Evolutionary conservation across 768 basidiomycete species (phyloP).

Genomic region (Leccinellum rugosiceps): DNA sequence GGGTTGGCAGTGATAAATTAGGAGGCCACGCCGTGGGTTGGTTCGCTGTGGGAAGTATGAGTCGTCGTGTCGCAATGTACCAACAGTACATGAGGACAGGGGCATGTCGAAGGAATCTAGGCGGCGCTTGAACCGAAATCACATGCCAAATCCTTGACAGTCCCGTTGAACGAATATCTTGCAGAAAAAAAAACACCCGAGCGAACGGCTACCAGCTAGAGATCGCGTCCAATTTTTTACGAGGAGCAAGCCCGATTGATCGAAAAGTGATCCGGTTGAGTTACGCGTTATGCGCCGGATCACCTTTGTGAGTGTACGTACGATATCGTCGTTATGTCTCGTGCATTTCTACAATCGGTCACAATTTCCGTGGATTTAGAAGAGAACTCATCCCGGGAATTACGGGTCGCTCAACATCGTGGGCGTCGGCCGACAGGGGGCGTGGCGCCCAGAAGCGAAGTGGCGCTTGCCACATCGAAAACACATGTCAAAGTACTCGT

Average conservation of each 20-base stretch:
- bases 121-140: not conserved
- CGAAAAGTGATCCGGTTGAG: not conserved
- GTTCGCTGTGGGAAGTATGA: too few species aligned
- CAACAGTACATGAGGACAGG: not conserved
- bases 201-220: not conserved
- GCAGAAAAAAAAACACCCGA: not conserved
- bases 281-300: not conserved
- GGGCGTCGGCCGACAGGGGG: not conserved
- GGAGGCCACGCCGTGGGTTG: not conserved
- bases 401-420: too few species aligned
- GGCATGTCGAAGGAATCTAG: not conserved
- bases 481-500: not conserved
- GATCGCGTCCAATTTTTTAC: not conserved
- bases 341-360: not conserved
- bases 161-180: too few species aligned
- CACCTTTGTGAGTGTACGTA: not conserved
- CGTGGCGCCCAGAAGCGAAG: not conserved
- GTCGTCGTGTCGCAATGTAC: too few species aligned
- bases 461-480: not conserved
- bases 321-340: not conserved
- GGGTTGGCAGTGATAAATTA: not conserved
- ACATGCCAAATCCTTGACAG: not conserved
- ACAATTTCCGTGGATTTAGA: not conserved
- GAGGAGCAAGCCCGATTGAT: not conserved
- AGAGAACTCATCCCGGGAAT: not conserved